phyloP scores from a whole-genome alignment of 2,329 filamentous ascomycete species.

The Lasiodiplodia sp. region DNA sequence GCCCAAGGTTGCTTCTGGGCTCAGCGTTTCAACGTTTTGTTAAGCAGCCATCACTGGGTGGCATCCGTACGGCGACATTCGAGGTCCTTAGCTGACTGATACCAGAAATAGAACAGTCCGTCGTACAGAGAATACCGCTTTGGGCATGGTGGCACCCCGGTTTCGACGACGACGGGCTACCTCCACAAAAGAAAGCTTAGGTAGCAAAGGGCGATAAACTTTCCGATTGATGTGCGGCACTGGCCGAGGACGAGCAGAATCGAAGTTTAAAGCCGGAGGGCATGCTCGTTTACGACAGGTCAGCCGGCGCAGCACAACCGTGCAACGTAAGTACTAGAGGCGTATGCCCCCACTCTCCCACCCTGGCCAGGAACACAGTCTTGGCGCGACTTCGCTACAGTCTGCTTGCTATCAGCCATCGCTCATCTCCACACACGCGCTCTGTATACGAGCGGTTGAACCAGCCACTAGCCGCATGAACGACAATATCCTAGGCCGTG shows the following conservation, averaged over 20 bases:
- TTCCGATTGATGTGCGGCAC: neutral
- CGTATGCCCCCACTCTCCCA: neutral
- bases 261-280: neutral
- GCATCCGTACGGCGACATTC: neutral
- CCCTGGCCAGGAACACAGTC: neutral
- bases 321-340: neutral
- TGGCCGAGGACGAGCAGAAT: neutral
- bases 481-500: neutral
- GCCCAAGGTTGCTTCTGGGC: neutral
- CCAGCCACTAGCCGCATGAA: neutral
- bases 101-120: neutral
- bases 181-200: neutral
- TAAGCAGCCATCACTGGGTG: neutral
- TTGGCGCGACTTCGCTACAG: neutral
- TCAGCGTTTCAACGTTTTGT: neutral
- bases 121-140: neutral
- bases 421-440: neutral
- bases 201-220: neutral
- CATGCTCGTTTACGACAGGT: neutral
- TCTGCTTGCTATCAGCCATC: neutral
- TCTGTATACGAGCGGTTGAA: constrained; percentile 5
- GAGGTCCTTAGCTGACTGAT: neutral
- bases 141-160: neutral
- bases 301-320: neutral
- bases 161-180: neutral